These are phyloP conservation scores for Mortierella alpina DNA, from an alignment of 192 early-diverging fungal species.

Conservation along the genomic window DNA sequence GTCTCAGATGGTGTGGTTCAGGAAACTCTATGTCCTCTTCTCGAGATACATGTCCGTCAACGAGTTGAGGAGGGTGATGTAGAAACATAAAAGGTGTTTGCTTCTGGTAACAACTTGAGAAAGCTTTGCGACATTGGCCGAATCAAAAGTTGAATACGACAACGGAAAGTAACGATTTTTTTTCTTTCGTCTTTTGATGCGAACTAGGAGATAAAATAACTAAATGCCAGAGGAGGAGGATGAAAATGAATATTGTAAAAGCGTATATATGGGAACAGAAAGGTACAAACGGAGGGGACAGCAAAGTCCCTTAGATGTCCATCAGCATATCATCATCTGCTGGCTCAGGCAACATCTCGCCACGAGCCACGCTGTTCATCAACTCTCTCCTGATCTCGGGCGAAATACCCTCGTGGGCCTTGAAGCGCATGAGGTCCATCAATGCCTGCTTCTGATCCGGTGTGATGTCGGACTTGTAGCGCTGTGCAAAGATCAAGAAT, in stretches of 20 bases:
- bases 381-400: constrained; percentile 96
- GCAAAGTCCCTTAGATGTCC: constrained; percentile 30
- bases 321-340: constrained; percentile 65
- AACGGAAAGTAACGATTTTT: neutral
- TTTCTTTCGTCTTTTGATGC: constrained; percentile 9
- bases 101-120: no score
- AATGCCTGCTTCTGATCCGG: constrained; percentile 94
- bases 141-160: no score
- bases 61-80: constrained; percentile 64
- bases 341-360: constrained; percentile 70
- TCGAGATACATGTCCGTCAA: constrained; percentile 94
- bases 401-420: constrained; percentile 85
- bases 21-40: constrained; percentile 85
- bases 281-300: neutral
- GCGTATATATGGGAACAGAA: neutral
- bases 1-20: constrained; percentile 94
- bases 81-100: constrained; percentile 1
- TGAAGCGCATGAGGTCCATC: constrained; percentile 81
- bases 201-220: neutral
- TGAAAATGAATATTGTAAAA: constrained; percentile 3
- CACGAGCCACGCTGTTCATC: constrained; percentile 74
- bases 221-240: neutral
- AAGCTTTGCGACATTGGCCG: no score
- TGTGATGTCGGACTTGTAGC: constrained; percentile 96
- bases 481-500: constrained; percentile 94